These are phyloP conservation scores for Aureobasidium sp. DNA, from an alignment of 2,329 filamentous ascomycete genomes.

Conservation along the genomic window DNA sequence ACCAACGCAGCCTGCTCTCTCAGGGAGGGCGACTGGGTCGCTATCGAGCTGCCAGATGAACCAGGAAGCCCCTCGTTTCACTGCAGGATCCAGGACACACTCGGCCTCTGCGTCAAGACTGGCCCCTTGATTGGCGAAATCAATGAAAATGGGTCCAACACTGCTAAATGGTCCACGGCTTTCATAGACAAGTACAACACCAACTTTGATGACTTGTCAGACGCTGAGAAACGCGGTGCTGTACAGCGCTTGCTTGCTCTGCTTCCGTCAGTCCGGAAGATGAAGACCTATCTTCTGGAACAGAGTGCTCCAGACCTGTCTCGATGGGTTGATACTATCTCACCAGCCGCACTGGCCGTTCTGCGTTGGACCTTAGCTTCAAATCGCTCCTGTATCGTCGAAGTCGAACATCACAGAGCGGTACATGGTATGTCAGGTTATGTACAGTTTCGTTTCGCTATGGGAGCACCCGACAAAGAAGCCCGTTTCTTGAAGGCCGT, in stretches of 20 bases:
- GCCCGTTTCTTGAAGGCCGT: conserved; percentile 62
- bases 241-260: conserved; percentile 50
- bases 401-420: conserved; percentile 49
- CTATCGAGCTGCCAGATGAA: conserved; percentile 19
- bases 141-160: background rate
- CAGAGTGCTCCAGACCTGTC: conserved; percentile 36
- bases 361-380: conserved; percentile 86
- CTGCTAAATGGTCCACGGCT: conserved; percentile 26
- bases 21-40: conserved; percentile 47
- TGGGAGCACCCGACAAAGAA: conserved; percentile 85
- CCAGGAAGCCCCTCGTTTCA: conserved; percentile 32
- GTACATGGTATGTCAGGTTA: conserved; percentile 59
- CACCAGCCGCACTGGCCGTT: conserved; percentile 58
- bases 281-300: conserved; percentile 44
- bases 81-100: conserved; percentile 43
- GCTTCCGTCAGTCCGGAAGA: conserved; percentile 54
- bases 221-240: conserved; percentile 40
- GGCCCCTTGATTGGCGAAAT: background rate
- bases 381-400: conserved; percentile 77
- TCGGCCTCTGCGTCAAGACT: conserved; percentile 36
- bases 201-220: conserved; percentile 51
- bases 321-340: conserved; percentile 53
- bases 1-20: conserved; percentile 29
- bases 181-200: conserved; percentile 43
- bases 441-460: conserved; percentile 79